phyloP scores from a whole-genome alignment of 176 grass and related monocot species.

The Leersia perrieri region DNA sequence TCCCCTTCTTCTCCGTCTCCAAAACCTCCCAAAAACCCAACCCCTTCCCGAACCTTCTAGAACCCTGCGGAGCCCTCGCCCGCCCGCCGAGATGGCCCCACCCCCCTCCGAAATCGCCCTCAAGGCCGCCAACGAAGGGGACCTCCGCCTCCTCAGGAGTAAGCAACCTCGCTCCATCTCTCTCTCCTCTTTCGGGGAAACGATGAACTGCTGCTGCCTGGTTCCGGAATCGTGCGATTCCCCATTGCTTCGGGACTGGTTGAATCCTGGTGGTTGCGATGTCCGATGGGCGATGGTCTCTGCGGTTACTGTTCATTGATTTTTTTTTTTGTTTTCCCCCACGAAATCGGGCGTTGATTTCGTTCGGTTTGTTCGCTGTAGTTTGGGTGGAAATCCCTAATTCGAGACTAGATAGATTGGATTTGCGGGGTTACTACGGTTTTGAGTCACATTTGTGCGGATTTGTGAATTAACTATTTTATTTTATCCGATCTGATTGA shows the following conservation, averaged over 20 bases:
- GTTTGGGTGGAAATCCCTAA: background rate
- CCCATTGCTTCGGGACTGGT: background rate
- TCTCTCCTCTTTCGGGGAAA: background rate
- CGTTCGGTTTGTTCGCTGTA: background rate
- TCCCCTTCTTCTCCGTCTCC: too few species aligned
- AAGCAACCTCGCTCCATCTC: background rate
- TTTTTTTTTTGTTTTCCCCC: background rate
- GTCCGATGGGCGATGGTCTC: background rate
- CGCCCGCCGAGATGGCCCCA: background rate
- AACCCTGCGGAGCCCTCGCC: too few species aligned
- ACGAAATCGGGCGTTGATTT: background rate
- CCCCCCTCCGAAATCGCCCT: background rate
- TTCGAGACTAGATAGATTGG: background rate
- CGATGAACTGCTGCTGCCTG: background rate
- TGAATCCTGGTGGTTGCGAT: background rate
- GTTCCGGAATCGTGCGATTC: background rate
- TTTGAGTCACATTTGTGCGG: background rate
- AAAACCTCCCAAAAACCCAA: too few species aligned
- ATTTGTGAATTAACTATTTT: background rate
- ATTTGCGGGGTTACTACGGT: background rate
- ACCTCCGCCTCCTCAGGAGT: slow-evolving; percentile 39
- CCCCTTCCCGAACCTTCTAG: background rate
- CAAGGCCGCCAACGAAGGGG: background rate
- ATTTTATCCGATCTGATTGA: background rate
- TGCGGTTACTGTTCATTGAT: background rate